phyloP scores from a whole-genome alignment of 2,329 filamentous ascomycete species.

The Geosmithia putterillii region DNA sequence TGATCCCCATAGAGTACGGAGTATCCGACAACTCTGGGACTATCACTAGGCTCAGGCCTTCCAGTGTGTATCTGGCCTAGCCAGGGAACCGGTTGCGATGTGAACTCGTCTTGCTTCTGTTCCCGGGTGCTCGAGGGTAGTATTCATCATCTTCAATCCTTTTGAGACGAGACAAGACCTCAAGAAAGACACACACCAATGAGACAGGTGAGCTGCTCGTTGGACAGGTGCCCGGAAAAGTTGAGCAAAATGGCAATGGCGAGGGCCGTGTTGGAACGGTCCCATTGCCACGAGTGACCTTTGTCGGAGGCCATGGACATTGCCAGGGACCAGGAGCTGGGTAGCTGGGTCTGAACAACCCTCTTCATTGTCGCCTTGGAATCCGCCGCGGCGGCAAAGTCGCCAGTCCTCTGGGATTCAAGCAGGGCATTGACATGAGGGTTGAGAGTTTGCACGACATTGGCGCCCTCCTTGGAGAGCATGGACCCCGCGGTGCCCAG shows the following conservation, averaged over 20 bases:
- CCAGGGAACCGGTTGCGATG: too few species aligned
- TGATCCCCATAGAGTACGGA: too few species aligned
- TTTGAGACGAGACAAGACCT: too few species aligned
- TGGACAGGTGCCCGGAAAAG: constrained; percentile 11
- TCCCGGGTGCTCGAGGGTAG: too few species aligned
- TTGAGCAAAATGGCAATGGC: constrained; percentile 12
- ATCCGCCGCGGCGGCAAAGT: constrained; percentile 3
- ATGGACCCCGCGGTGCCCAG: constrained; percentile 6
- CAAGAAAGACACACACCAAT: constrained; percentile 9
- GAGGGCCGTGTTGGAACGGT: constrained; percentile 12
- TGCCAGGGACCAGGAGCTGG: constrained; percentile 13
- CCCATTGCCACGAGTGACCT: constrained; percentile 6
- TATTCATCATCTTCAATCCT: too few species aligned
- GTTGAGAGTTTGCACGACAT: neutral
- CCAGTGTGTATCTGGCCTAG: too few species aligned
- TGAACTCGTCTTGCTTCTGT: too few species aligned
- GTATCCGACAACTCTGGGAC: too few species aligned
- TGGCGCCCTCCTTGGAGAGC: constrained; percentile 3
- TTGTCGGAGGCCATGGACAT: constrained; percentile 9
- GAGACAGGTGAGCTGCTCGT: constrained; percentile 11
- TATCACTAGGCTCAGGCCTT: too few species aligned
- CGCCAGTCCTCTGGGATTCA: constrained; percentile 5
- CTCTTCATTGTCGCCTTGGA: constrained; percentile 8
- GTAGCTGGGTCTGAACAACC: constrained; percentile 8
- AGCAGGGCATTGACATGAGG: constrained; percentile 5